Base-by-base conservation (phyloP, 805 yeast genomes). In the Wickerhamomyces bisporus region DNA sequence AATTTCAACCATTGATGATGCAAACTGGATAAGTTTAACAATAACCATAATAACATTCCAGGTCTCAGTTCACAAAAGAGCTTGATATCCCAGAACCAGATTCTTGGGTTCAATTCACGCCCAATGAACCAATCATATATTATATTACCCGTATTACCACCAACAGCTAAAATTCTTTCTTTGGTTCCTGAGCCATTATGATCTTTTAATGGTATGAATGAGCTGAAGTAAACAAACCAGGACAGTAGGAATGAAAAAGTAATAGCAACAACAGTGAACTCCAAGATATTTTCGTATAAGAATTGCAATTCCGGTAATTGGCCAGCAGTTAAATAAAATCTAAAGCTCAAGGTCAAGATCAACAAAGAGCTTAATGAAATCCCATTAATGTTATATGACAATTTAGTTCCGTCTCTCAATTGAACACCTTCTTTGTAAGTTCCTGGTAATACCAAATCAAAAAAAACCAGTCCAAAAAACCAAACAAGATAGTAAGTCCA, bases 71-170 rank as follows among this genome's bases (percentile, higher is more conserved):
- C 98, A 61, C 96, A 86, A 53, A 85, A 93, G 49, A 88, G 62
- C 64, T 93, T 93, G 60, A 93, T 78, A 58, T 93, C 98, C 71
- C 89, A 77, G 0, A 73, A 53, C 1, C 94, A 93, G 41, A 86
- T 66, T 50, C 98, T 72, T 20, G 98, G 98, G 58, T 93, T 93
- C 55, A 93, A 69, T 63, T 91, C 98, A 43, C 98, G 78, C 23
- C 98, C 98, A 57, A 93, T 88, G 56, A 88, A 93, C 97, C 96
- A 89, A 55, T 93, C 96, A 57, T 85, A 91, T 9, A 91, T 49
- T 0, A 62, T 48, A 47, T 75, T 79, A 0, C 86, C 85, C 0
- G 95, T 71, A 62, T 91, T 91, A 3, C 98, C 98, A 32, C 93
- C 93, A 28, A 74, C 60, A 0, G 97, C 89, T 36, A 93, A 68